Evolutionary conservation across 805 yeast species (phyloP).

Genomic region (Wickerhamomyces chambardii): DNA sequence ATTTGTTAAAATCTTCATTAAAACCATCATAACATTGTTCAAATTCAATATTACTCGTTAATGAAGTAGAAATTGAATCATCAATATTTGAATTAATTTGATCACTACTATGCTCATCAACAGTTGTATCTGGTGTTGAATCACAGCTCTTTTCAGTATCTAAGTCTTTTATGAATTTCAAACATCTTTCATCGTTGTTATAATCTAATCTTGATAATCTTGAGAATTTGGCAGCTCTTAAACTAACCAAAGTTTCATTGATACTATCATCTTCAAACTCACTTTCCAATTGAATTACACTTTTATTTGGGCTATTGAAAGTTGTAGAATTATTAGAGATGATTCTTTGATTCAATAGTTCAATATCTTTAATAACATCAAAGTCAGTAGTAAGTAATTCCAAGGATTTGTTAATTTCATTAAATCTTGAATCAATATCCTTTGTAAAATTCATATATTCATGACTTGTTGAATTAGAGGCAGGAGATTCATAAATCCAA

Average conservation of each 20-base stretch:
- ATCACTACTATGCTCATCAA: not conserved
- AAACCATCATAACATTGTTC: no score
- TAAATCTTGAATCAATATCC: not conserved
- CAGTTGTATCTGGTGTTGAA: no score
- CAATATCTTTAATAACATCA: not conserved
- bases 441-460: slow-evolving; percentile 2
- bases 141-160: not conserved
- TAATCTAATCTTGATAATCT: slow-evolving; percentile 9
- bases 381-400: not conserved
- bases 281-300: no score
- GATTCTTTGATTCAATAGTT: not conserved
- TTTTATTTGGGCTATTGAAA: not conserved
- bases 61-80: no score
- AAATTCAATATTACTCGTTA: no score
- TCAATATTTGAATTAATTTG: no score
- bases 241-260: slow-evolving; percentile 8
- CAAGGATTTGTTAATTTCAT: not conserved
- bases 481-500: slow-evolving; percentile 14
- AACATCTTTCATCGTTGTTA: slow-evolving; percentile 1
- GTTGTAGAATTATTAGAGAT: no score
- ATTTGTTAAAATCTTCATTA: no score
- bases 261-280: slow-evolving; percentile 2
- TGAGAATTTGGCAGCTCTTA: slow-evolving; percentile 11
- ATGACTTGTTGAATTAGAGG: slow-evolving; percentile 1
- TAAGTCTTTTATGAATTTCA: not conserved